These are phyloP conservation scores for Peronospora belbahrii DNA, from an alignment of 352 stramenopile genomes.

Conservation along the genomic window DNA sequence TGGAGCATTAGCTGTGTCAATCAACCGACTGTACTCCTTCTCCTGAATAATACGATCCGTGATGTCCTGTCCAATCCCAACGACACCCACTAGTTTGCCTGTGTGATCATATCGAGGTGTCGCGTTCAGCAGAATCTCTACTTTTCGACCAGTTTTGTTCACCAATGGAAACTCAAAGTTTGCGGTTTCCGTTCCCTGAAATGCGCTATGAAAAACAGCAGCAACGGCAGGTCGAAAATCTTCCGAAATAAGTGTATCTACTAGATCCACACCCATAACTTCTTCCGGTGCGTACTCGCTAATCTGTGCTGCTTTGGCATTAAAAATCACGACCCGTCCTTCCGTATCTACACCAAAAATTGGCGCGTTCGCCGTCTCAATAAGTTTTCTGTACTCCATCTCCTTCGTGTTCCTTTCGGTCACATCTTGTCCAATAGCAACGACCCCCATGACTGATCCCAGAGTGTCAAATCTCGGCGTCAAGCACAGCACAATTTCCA, in stretches of 20 bases:
- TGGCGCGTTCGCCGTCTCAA: slow-evolving; percentile 87
- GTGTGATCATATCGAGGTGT: slow-evolving; percentile 42
- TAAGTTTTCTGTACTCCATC: slow-evolving; percentile 67
- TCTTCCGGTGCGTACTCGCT: slow-evolving; percentile 78
- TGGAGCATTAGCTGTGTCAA: slow-evolving; percentile 60
- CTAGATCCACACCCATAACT: slow-evolving; percentile 73
- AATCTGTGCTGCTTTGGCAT: slow-evolving; percentile 64
- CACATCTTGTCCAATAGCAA: slow-evolving; percentile 61
- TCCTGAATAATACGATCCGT: slow-evolving; percentile 56
- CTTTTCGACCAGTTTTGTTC: slow-evolving; percentile 45
- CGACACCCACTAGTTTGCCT: slow-evolving; percentile 41
- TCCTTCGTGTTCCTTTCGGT: slow-evolving; percentile 65
- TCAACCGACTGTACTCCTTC: slow-evolving; percentile 55
- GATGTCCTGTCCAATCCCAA: slow-evolving; percentile 55
- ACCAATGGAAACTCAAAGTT: slow-evolving; percentile 55
- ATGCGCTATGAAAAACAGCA: slow-evolving; percentile 43
- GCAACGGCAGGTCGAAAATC: slow-evolving; percentile 38
- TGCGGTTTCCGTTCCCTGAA: slow-evolving; percentile 40
- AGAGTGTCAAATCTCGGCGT: slow-evolving; percentile 43
- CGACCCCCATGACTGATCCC: slow-evolving; percentile 36
- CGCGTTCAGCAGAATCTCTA: slow-evolving; percentile 47
- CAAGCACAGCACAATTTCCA: slow-evolving; percentile 51
- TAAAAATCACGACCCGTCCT: slow-evolving; percentile 64
- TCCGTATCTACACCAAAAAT: slow-evolving; percentile 75
- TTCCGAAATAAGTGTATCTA: slow-evolving; percentile 64